Conservation (phyloP, 306 rosid genomes). For the Sechiopsis laciniata region DNA sequence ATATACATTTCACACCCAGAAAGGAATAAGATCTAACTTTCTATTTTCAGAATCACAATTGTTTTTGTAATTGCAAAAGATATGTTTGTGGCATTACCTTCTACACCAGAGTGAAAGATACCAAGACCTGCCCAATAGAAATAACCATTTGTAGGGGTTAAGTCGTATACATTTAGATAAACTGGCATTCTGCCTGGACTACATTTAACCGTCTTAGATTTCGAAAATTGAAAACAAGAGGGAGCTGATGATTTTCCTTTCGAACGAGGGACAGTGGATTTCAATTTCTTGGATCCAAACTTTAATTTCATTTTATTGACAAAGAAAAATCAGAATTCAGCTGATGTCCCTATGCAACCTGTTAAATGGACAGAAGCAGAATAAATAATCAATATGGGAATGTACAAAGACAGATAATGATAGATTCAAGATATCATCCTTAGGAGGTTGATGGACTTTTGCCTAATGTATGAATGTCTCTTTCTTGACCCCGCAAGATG, state of each 20-base stretch:
- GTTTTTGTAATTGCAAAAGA: background rate
- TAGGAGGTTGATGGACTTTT: background rate
- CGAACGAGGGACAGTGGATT: slow-evolving; percentile 57
- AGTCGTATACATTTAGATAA: slow-evolving; percentile 86
- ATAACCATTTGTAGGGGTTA: slow-evolving; percentile 93
- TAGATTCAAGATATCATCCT: background rate
- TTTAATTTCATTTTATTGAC: slow-evolving; percentile 44
- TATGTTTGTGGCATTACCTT: slow-evolving; percentile 46
- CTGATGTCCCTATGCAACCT: slow-evolving; percentile 6
- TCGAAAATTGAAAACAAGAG: slow-evolving; percentile 65
- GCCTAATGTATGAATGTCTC: background rate
- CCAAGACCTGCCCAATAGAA: slow-evolving; percentile 96
- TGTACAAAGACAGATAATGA: background rate
- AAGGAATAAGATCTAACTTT: slow-evolving; percentile 8
- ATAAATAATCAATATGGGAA: background rate
- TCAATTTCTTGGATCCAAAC: slow-evolving; percentile 73
- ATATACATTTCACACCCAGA: slow-evolving; percentile 26
- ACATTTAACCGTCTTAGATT: slow-evolving; percentile 48
- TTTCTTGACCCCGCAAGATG: background rate
- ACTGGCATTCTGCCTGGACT: slow-evolving; percentile 71
- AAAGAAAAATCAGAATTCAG: background rate
- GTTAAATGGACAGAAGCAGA: background rate
- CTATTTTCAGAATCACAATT: background rate
- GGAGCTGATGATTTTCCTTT: slow-evolving; percentile 69
- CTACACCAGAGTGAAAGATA: slow-evolving; percentile 93